Conservation (phyloP, 2,329 filamentous ascomycete species). For the Diaporthe humulicola region DNA sequence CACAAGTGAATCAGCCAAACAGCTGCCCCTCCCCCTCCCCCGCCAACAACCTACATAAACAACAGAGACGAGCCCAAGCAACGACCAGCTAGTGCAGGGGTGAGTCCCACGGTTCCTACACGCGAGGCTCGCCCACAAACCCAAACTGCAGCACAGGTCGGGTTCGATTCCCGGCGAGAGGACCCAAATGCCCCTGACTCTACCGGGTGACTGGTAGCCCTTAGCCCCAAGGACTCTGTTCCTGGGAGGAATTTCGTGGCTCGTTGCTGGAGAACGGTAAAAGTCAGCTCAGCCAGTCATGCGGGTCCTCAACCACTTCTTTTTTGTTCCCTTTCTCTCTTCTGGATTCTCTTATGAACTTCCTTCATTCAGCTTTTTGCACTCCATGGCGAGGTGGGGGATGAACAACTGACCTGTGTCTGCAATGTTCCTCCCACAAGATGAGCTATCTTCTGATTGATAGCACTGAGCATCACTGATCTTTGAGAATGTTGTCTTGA, state of each 20-base stretch:
- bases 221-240: not conserved
- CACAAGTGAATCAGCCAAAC: not conserved
- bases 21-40: not conserved
- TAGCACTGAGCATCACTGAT: not conserved
- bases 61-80: not conserved
- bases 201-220: not conserved
- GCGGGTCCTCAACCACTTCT: not conserved
- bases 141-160: constrained; percentile 2
- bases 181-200: not conserved
- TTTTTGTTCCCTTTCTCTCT: not conserved
- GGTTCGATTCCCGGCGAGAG: constrained; percentile 3
- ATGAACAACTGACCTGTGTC: not conserved
- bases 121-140: not conserved
- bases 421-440: not conserved
- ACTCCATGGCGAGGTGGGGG: too few relatives aligned
- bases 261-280: not conserved
- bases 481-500: not conserved
- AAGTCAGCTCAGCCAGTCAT: not conserved
- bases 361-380: not conserved
- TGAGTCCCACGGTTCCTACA: not conserved
- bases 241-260: constrained; percentile 1
- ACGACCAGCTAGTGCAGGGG: constrained; percentile 12
- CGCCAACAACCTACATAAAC: not conserved
- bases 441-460: too few relatives aligned
- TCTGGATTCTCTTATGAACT: too few relatives aligned